Percentiles rank a stretch among this genome's conserved stretches.
Evolutionary conservation across 768 basidiomycete genomes (phyloP).

Genomic region (Mycena vitilis): DNA sequence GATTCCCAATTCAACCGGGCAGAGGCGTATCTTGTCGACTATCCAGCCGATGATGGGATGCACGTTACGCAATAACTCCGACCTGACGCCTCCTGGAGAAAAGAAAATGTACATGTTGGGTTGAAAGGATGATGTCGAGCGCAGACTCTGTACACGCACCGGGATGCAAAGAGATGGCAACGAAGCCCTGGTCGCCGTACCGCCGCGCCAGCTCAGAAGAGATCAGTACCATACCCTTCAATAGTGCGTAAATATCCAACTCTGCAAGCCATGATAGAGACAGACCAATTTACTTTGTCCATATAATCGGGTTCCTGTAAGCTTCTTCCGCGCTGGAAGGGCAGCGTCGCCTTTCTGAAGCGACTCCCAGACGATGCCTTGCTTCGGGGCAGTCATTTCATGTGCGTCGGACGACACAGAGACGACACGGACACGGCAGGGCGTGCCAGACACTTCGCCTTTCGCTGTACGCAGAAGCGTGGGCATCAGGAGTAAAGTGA

Average conservation of each 20-base stretch:
- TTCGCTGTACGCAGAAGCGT: slow-evolving; percentile 44
- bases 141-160: slow-evolving; percentile 31
- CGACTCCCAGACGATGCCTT: slow-evolving; percentile 47
- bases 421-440: slow-evolving; percentile 44
- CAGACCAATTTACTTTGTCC: slow-evolving; percentile 56
- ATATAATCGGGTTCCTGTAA: slow-evolving; percentile 38
- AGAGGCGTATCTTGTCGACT: slow-evolving; percentile 37
- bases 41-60: slow-evolving; percentile 36
- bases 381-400: slow-evolving; percentile 38
- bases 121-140: not conserved
- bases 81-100: slow-evolving; percentile 38
- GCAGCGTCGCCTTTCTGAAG: slow-evolving; percentile 43
- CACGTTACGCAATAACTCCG: slow-evolving; percentile 43
- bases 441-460: slow-evolving; percentile 39
- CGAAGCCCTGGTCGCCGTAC: slow-evolving; percentile 45
- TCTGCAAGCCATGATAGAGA: not conserved
- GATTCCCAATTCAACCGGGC: slow-evolving; percentile 36
- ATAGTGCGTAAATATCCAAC: not conserved
- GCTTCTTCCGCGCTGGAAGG: slow-evolving; percentile 36
- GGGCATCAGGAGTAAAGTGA: slow-evolving; percentile 48
- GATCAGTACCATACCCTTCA: slow-evolving; percentile 44
- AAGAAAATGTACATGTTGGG: not conserved
- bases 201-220: slow-evolving; percentile 44
- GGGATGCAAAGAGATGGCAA: slow-evolving; percentile 47
- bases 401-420: slow-evolving; percentile 40